Evolutionary conservation across 192 early-diverging fungal species (phyloP).

Genomic region (Piromyces sp.): DNA sequence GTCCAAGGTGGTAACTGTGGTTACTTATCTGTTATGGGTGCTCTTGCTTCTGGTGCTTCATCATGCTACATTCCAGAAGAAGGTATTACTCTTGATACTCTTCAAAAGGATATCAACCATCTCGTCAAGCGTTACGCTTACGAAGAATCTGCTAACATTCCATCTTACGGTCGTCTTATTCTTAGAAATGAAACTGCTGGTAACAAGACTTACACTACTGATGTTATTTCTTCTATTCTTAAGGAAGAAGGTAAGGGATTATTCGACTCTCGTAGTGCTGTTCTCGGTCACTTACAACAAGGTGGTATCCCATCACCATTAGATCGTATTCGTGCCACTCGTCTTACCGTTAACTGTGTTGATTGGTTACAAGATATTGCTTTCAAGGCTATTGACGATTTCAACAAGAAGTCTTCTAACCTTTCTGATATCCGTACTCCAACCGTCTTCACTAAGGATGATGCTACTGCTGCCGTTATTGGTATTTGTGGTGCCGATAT

Average conservation of each 20-base stretch:
- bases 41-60: slow-evolving; percentile 71
- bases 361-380: slow-evolving; percentile 52
- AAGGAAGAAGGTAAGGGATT: slow-evolving; percentile 72
- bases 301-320: slow-evolving; percentile 83
- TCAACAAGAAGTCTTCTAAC: slow-evolving; percentile 15
- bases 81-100: slow-evolving; percentile 52
- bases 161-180: background rate
- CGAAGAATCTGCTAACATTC: slow-evolving; percentile 42
- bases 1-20: slow-evolving; percentile 91
- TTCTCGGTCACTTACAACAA: slow-evolving; percentile 90
- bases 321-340: slow-evolving; percentile 86
- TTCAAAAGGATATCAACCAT: slow-evolving; percentile 75
- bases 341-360: slow-evolving; percentile 61
- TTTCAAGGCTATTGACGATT: background rate
- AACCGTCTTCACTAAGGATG: slow-evolving; percentile 31
- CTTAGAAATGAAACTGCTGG: slow-evolving; percentile 43
- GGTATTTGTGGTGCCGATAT: slow-evolving; percentile 67
- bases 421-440: slow-evolving; percentile 12
- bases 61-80: slow-evolving; percentile 88
- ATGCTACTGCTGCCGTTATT: slow-evolving; percentile 50
- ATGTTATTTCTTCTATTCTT: slow-evolving; percentile 69
- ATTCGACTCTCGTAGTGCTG: slow-evolving; percentile 77
- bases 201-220: slow-evolving; percentile 66
- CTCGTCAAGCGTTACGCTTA: slow-evolving; percentile 55
- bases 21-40: slow-evolving; percentile 70